phyloP scores from a whole-genome alignment of 129 eudicot genomes.

The Calendula officinalis region DNA sequence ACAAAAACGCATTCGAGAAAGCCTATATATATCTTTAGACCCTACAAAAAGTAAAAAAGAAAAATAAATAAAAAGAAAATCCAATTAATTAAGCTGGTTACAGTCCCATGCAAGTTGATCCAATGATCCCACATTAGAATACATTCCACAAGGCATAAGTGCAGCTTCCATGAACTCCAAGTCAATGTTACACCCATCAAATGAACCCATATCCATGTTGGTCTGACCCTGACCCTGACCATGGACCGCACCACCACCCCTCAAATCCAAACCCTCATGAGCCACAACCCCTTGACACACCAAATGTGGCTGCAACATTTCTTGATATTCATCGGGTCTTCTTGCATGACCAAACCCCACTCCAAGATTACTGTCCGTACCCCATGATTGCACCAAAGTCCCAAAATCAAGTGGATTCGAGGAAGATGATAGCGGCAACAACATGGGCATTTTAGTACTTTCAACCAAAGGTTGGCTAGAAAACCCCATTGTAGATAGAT shows the following conservation, averaged over 20 bases:
- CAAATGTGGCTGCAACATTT: slow-evolving; percentile 30
- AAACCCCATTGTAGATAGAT: slow-evolving; percentile 32
- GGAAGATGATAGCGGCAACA: slow-evolving; percentile 29
- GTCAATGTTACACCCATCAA: slow-evolving; percentile 57
- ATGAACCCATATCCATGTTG: slow-evolving; percentile 33
- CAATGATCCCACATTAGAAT: slow-evolving; percentile 40
- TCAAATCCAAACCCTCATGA: slow-evolving; percentile 29
- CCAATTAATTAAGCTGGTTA: slow-evolving; percentile 22
- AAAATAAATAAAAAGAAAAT: background rate
- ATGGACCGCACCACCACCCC: slow-evolving; percentile 19
- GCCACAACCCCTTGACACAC: slow-evolving; percentile 12
- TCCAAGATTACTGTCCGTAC: slow-evolving; percentile 10
- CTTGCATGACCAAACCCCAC: slow-evolving; percentile 25
- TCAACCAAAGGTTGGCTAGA: slow-evolving; percentile 37
- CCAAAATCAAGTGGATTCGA: slow-evolving; percentile 40
- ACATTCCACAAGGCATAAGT: slow-evolving; percentile 54
- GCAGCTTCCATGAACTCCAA: slow-evolving; percentile 74
- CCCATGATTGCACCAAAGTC: slow-evolving; percentile 36
- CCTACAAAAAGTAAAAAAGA: slow-evolving; percentile 12
- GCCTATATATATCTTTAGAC: slow-evolving; percentile 14
- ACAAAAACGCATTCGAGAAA: slow-evolving; percentile 14
- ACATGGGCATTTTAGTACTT: slow-evolving; percentile 28
- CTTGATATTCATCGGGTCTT: slow-evolving; percentile 27
- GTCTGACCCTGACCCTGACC: slow-evolving; percentile 21
- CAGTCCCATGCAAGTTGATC: slow-evolving; percentile 78